These are phyloP conservation scores for Phyllosticta citribraziliensis DNA, from an alignment of 2,329 filamentous ascomycete genomes.

Conservation along the genomic window DNA sequence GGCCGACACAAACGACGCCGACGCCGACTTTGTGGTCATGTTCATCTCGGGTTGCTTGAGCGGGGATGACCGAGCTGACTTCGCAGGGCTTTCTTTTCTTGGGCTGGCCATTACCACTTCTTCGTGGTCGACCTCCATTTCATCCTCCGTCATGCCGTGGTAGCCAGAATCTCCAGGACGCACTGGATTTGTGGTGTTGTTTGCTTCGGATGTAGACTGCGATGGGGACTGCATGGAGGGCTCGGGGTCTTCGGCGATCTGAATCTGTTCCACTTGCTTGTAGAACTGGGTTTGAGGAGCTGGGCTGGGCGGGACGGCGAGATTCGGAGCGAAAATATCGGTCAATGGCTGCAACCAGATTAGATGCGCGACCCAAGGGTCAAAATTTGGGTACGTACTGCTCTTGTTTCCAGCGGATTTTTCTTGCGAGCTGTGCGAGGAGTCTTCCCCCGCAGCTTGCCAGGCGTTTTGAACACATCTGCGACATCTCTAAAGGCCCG, in stretches of 20 bases:
- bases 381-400: constrained; percentile 49
- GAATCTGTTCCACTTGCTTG: constrained; percentile 48
- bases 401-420: constrained; percentile 48
- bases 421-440: constrained; percentile 60
- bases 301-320: constrained; percentile 39
- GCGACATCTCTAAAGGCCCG: constrained; percentile 61
- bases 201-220: constrained; percentile 8
- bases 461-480: constrained; percentile 92
- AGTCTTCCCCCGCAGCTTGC: constrained; percentile 73
- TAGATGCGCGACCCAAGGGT: constrained; percentile 40
- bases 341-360: constrained; percentile 34
- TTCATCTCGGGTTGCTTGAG: constrained; percentile 1
- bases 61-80: constrained; percentile 16
- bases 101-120: constrained; percentile 10
- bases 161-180: constrained; percentile 53
- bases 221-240: constrained; percentile 16
- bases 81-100: constrained; percentile 13
- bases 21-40: neutral
- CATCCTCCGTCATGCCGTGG: constrained; percentile 53
- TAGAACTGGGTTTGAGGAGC: constrained; percentile 43
- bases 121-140: constrained; percentile 31
- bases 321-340: constrained; percentile 38
- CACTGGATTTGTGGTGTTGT: neutral
- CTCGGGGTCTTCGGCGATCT: constrained; percentile 48
- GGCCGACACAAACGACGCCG: constrained; percentile 41